Evolutionary conservation across 495 filamentous ascomycete genomes (phyloP).

Genomic region (Evansstolkia leycettana): DNA sequence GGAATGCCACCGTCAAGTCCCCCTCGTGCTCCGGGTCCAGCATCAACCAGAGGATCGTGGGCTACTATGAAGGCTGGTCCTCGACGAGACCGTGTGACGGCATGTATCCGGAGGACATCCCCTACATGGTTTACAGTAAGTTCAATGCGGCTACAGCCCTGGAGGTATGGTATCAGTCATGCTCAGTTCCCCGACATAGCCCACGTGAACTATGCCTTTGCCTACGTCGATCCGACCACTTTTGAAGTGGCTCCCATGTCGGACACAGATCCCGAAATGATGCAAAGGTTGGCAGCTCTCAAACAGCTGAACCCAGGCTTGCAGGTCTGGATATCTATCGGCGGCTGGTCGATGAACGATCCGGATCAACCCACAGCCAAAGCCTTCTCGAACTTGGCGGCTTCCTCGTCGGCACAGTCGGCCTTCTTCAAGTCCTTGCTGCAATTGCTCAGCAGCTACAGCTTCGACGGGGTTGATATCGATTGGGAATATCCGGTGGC

Average conservation of each 20-base stretch:
- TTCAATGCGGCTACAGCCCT: no score
- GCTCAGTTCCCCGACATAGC: no score
- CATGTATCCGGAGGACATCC: slow-evolving; percentile 10
- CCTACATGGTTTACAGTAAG: slow-evolving; percentile 20
- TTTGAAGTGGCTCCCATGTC: slow-evolving; percentile 14
- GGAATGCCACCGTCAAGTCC: not conserved
- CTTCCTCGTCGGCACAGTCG: slow-evolving; percentile 2
- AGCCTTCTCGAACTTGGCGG: slow-evolving; percentile 17
- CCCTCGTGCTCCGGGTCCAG: slow-evolving; percentile 2
- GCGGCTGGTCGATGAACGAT: slow-evolving; percentile 35
- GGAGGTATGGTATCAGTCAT: no score
- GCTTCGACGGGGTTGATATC: slow-evolving; percentile 29
- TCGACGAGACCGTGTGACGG: slow-evolving; percentile 3
- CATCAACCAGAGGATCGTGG: slow-evolving; percentile 4
- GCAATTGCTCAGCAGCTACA: slow-evolving; percentile 8
- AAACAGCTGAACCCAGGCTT: slow-evolving; percentile 17
- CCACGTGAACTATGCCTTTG: slow-evolving; percentile 24
- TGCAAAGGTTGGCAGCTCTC: slow-evolving; percentile 8
- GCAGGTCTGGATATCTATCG: slow-evolving; percentile 24
- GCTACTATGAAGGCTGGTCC: slow-evolving; percentile 17
- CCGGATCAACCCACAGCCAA: slow-evolving; percentile 18
- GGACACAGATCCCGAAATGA: not conserved
- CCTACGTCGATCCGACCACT: slow-evolving; percentile 10
- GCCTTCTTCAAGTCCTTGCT: slow-evolving; percentile 6
- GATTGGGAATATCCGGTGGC: slow-evolving; percentile 36